Evolutionary conservation across 2,329 filamentous ascomycete genomes (phyloP).

Genomic region (Hirsutella minnesotensis): DNA sequence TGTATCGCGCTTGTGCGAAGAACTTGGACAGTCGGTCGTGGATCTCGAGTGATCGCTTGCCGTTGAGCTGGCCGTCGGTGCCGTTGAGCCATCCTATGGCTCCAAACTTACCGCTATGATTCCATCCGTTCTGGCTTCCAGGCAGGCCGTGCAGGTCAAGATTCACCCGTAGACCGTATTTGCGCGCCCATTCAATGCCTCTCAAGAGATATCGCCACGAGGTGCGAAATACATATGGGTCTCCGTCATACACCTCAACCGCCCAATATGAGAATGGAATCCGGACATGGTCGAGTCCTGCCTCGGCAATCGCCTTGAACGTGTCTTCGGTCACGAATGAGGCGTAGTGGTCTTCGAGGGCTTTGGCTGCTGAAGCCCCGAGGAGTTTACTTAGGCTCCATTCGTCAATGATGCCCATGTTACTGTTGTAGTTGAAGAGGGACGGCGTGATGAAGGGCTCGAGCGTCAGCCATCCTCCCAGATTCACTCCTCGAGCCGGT

Average conservation of each 20-base stretch:
- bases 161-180: constrained; percentile 84
- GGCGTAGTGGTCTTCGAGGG: constrained; percentile 84
- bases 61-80: constrained; percentile 68
- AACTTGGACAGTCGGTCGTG: constrained; percentile 82
- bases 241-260: constrained; percentile 68
- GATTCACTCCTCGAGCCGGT: constrained; percentile 80
- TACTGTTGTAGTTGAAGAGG: constrained; percentile 59
- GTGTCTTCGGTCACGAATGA: constrained; percentile 76
- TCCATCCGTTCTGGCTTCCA: constrained; percentile 95
- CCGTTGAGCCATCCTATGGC: constrained; percentile 81
- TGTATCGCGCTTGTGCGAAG: constrained; percentile 87
- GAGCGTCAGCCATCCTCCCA: constrained; percentile 87
- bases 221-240: constrained; percentile 78
- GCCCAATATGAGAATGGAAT: constrained; percentile 97
- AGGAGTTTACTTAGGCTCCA: constrained; percentile 66
- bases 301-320: constrained; percentile 72
- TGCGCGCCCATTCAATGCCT: constrained; percentile 85
- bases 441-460: constrained; percentile 96
- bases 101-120: constrained; percentile 80
- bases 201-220: constrained; percentile 90
- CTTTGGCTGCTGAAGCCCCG: constrained; percentile 51
- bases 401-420: constrained; percentile 68
- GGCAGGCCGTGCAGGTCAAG: constrained; percentile 87
- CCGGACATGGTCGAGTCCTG: constrained; percentile 91
- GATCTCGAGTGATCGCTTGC: constrained; percentile 70